Base-by-base conservation (phyloP, 306 rosid genomes). In the Glycine soja region DNA sequence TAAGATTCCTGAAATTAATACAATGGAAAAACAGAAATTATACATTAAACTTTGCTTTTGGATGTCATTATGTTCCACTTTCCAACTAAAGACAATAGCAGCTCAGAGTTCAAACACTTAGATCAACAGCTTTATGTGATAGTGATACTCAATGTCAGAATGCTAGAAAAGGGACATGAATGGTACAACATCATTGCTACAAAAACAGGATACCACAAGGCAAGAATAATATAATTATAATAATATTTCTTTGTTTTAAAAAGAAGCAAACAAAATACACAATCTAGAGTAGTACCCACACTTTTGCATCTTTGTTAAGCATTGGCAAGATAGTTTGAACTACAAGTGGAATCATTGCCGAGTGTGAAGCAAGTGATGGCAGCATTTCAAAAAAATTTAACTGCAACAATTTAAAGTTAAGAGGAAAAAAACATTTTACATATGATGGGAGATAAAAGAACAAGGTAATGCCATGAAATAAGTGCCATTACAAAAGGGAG, bases 251-350 rank as follows among this genome's bases (percentile, higher is more conserved):
- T 7, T n/a, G 30, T 42, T 16, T 16, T 6, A 40, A 61, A 80
- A 66, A 10, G 61, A 72, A 34, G 24, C 11, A 76, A 58, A 78
- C 13, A 71, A 62, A 59, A 77, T 63, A 66, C 61, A 65, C 43
- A 83, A 81, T 78, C 75, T 65, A 80, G 57, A 45, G 76, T 51
- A 72, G 82, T 63, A 87, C 96, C 50, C 81, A 95, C 98, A 85
- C 87, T 86, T 90, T 89, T 19, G 89, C 88, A 81, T 91, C 97
- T 81, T 86, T 89, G 73, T 87, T 90, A 76, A 95, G 96, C 97
- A 95, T 93, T 10, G 94, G 99, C 90, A 93, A 77, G 80, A 93
- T 87, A 69, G 96, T 92, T 88, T 95, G 96, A 76, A 93, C 90
- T 40, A 95, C 81, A 43, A 95, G 92, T 48, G 99, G 98, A 89